Conservation (phyloP, 1,284 basidiomycete genomes). For the Phellopilus nigrolimitatus region DNA sequence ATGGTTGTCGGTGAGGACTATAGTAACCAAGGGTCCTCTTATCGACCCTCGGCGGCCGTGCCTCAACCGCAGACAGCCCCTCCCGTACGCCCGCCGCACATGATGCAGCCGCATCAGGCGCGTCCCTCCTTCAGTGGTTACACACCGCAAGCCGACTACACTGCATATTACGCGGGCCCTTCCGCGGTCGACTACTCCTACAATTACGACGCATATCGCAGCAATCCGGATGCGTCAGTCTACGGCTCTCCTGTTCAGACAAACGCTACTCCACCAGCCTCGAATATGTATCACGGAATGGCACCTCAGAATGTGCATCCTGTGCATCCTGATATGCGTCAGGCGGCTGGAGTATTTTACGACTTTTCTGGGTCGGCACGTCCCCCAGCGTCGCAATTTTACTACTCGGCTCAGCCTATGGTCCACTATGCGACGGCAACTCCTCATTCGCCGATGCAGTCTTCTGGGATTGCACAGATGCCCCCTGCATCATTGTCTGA, state of each 20-base stretch:
- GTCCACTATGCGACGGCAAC: conserved; percentile 48
- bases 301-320: conserved; percentile 42
- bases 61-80: conserved; percentile 29
- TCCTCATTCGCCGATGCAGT: conserved; percentile 44
- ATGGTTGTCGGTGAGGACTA: conserved; percentile 67
- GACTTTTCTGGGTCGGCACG: conserved; percentile 49
- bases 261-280: conserved; percentile 36
- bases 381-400: conserved; percentile 52
- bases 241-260: conserved; percentile 42
- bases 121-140: conserved; percentile 47
- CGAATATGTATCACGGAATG: conserved; percentile 44
- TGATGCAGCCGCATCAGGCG: conserved; percentile 28
- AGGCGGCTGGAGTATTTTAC: conserved; percentile 54
- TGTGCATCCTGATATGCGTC: conserved; percentile 39
- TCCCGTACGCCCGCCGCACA: conserved; percentile 24
- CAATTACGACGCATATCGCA: conserved; percentile 51
- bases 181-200: conserved; percentile 41
- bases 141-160: conserved; percentile 48
- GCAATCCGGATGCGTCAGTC: conserved; percentile 44
- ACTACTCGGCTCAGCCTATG: conserved; percentile 54
- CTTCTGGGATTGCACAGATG: conserved; percentile 39
- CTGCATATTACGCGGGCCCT: conserved; percentile 46
- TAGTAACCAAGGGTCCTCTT: conserved; percentile 26
- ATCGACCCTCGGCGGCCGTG: conserved; percentile 25
- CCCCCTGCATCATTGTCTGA: conserved; percentile 41